Percentiles rank a stretch among this genome's conserved stretches.
Evolutionary conservation across 352 stramenopile genomes (phyloP).

Genomic region (Salisapilia sapeloensis): DNA sequence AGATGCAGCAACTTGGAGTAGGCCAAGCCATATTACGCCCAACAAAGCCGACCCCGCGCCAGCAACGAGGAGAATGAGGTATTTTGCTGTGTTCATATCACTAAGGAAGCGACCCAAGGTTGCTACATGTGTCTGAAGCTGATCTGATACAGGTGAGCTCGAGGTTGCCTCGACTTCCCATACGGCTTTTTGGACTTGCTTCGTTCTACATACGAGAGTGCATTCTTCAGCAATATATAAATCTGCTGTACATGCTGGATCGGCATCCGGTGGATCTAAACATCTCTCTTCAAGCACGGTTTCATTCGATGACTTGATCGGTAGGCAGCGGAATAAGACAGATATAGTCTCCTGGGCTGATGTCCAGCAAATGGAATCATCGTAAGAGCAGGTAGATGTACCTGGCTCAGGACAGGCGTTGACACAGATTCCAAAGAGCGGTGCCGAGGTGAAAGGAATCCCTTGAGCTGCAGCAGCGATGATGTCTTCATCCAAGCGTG

Average conservation of each 20-base stretch:
- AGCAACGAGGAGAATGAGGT: conserved; percentile 34
- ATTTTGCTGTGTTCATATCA: conserved; percentile 47
- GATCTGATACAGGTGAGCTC: conserved; percentile 40
- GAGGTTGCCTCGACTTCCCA: conserved; percentile 34
- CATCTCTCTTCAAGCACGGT: conserved; percentile 37
- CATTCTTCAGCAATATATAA: conserved; percentile 15
- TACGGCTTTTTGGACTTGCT: conserved; percentile 47
- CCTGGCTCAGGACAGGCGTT: conserved; percentile 23
- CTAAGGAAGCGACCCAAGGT: conserved; percentile 49
- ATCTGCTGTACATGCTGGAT: conserved; percentile 28
- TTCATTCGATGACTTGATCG: conserved; percentile 39
- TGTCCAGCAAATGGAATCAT: conserved; percentile 44
- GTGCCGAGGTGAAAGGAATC: conserved; percentile 20
- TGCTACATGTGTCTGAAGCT: conserved; percentile 43
- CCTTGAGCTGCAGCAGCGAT: conserved; percentile 17
- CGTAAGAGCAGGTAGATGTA: conserved; percentile 50
- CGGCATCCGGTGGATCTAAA: conserved; percentile 31
- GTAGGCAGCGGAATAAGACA: conserved; percentile 62
- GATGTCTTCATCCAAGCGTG: conserved; percentile 67
- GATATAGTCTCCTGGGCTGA: conserved; percentile 24
- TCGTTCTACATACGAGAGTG: conserved; percentile 30
- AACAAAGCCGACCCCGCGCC: conserved; percentile 30
- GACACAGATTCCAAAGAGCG: conserved; percentile 76
- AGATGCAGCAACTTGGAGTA: conserved; percentile 62
- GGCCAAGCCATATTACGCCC: conserved; percentile 47